Percentiles rank a stretch among this genome's conserved stretches.
Evolutionary conservation across 352 stramenopile species (phyloP).

Genomic region (Aphanomyces stellatus): DNA sequence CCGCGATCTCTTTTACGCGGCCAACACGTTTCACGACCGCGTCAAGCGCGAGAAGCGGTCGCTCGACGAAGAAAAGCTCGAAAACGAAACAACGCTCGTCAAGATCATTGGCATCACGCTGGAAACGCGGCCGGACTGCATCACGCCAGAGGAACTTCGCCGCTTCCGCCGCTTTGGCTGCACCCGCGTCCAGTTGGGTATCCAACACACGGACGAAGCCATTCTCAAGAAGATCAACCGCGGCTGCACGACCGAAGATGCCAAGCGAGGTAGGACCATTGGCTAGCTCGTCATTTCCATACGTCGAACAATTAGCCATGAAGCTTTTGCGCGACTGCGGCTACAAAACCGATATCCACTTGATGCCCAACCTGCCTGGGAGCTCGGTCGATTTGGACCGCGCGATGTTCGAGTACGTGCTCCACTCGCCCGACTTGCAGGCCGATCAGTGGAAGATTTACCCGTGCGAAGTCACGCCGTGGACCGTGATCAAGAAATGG

Average conservation of each 20-base stretch:
- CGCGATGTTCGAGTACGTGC: conserved; percentile 87
- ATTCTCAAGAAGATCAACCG: conserved; percentile 90
- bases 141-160: conserved; percentile 80
- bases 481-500: conserved; percentile 87
- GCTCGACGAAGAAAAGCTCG: conserved; percentile 81
- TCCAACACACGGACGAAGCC: conserved; percentile 88
- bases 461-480: conserved; percentile 87
- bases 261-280: conserved; percentile 22
- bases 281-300: not conserved
- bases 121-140: conserved; percentile 86
- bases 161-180: conserved; percentile 75
- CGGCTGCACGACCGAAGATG: conserved; percentile 66
- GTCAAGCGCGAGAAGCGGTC: conserved; percentile 53
- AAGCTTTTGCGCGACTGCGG: conserved; percentile 86
- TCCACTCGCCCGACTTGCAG: conserved; percentile 83
- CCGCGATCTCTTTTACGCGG: conserved; percentile 88
- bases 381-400: conserved; percentile 73
- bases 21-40: conserved; percentile 86
- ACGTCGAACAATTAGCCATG: conserved; percentile 40
- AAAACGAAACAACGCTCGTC: conserved; percentile 75
- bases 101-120: conserved; percentile 90
- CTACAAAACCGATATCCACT: conserved; percentile 91
- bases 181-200: conserved; percentile 84
- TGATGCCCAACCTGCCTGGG: conserved; percentile 90
- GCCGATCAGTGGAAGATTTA: conserved; percentile 95